phyloP scores from a whole-genome alignment of 2,329 filamentous ascomycete species.

The Cadophora gregata region DNA sequence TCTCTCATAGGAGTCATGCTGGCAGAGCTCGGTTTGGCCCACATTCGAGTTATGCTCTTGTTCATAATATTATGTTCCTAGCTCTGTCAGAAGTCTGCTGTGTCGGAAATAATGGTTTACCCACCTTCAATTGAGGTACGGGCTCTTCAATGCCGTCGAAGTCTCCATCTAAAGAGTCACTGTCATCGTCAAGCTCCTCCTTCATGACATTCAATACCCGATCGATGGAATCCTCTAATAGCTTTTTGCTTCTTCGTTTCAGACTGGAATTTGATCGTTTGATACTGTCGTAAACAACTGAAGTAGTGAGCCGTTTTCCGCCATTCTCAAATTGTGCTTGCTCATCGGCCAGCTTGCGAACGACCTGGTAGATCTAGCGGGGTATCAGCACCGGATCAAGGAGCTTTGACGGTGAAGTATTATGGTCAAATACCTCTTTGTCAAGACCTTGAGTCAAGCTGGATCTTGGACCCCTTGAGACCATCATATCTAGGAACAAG shows the following conservation, averaged over 20 bases:
- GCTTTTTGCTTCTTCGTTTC: constrained; percentile 79
- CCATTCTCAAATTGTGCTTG: constrained; percentile 57
- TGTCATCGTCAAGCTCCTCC: constrained; percentile 50
- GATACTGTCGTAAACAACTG: constrained; percentile 77
- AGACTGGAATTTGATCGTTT: constrained; percentile 87
- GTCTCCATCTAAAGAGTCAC: constrained; percentile 55
- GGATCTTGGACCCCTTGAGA: constrained; percentile 49
- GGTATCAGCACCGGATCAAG: constrained; percentile 25
- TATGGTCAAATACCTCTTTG: constrained; percentile 56
- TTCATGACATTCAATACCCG: constrained; percentile 77
- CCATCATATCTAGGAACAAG: constrained; percentile 35
- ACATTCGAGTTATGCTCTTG: constrained; percentile 65
- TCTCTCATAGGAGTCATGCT: constrained; percentile 33
- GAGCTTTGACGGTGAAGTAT: neutral
- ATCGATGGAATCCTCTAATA: constrained; percentile 85
- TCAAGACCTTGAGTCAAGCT: constrained; percentile 64
- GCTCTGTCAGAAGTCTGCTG: constrained; percentile 31
- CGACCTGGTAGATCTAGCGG: constrained; percentile 74
- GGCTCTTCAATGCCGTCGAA: constrained; percentile 54
- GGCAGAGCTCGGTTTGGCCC: constrained; percentile 50
- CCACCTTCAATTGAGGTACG: constrained; percentile 40
- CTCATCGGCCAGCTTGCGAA: constrained; percentile 77
- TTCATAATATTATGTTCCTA: constrained; percentile 69
- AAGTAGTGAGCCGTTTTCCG: constrained; percentile 59
- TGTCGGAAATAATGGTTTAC: constrained; percentile 13